Conservation (phyloP, 768 basidiomycete genomes). For the Termitomyces sp. region DNA sequence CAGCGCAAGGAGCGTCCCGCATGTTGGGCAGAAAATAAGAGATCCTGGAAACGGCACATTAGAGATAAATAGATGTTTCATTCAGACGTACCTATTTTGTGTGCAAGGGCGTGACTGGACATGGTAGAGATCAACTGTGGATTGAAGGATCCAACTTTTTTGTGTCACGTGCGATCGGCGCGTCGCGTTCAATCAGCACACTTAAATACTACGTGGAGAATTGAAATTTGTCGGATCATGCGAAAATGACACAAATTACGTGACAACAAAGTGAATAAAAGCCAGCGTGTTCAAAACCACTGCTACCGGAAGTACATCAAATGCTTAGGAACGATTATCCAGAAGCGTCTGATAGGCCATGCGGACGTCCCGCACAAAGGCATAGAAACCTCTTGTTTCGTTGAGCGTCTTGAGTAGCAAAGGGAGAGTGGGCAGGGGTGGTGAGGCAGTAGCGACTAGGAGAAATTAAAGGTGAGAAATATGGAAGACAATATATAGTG, state of each 20-base stretch:
- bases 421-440: conserved; percentile 62
- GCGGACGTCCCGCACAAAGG: conserved; percentile 69
- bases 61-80: background rate
- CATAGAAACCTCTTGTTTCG: conserved; percentile 62
- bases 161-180: conserved; percentile 1
- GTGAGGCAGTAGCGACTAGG: conserved; percentile 78
- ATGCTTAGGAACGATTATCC: background rate
- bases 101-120: conserved; percentile 1
- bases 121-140: background rate
- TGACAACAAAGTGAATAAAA: too few relatives aligned
- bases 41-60: conserved; percentile 52
- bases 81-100: conserved; percentile 13
- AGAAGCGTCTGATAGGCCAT: conserved; percentile 42
- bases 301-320: too few relatives aligned
- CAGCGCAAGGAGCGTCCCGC: conserved; percentile 84
- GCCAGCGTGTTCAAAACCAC: too few relatives aligned
- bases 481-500: background rate
- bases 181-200: background rate
- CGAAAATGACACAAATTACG: too few relatives aligned
- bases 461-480: background rate
- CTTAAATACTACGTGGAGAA: too few relatives aligned
- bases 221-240: too few relatives aligned
- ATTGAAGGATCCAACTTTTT: background rate
- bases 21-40: conserved; percentile 90
- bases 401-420: conserved; percentile 72